phyloP scores from a whole-genome alignment of 768 basidiomycete genomes.

The Lanmaoa rubissima region DNA sequence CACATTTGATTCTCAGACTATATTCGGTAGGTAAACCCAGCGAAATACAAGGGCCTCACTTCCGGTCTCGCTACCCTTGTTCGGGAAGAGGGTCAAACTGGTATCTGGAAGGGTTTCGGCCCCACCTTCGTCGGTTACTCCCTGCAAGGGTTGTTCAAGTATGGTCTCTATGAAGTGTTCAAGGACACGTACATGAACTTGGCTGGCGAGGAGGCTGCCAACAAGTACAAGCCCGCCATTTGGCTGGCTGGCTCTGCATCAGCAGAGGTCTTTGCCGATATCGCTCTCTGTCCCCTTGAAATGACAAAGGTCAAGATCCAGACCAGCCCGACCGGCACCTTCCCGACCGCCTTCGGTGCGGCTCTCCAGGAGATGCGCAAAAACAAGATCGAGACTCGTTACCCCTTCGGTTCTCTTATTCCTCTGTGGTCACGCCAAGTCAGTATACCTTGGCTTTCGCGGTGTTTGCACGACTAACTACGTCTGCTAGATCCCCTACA shows the following conservation, averaged over 20 bases:
- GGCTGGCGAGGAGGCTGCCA: slow-evolving; percentile 76
- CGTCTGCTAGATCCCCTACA: slow-evolving; percentile 79
- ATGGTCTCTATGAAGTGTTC: slow-evolving; percentile 96
- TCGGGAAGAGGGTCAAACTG: slow-evolving; percentile 77
- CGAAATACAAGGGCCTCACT: slow-evolving; percentile 67
- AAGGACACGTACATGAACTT: slow-evolving; percentile 90
- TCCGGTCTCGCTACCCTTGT: slow-evolving; percentile 61
- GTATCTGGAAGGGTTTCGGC: slow-evolving; percentile 92
- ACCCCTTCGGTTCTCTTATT: slow-evolving; percentile 79
- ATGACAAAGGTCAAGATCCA: slow-evolving; percentile 93
- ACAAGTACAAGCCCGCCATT: slow-evolving; percentile 83
- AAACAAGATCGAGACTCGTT: slow-evolving; percentile 68
- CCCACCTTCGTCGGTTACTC: slow-evolving; percentile 93
- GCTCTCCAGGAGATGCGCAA: slow-evolving; percentile 69
- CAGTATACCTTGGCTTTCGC: slow-evolving; percentile 13
- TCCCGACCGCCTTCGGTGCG: slow-evolving; percentile 71
- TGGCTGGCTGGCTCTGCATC: slow-evolving; percentile 94
- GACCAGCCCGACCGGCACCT: slow-evolving; percentile 69
- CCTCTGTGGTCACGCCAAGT: slow-evolving; percentile 89
- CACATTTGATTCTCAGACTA: too few species aligned
- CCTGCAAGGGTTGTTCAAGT: slow-evolving; percentile 96
- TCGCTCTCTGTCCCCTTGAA: slow-evolving; percentile 93
- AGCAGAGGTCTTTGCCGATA: slow-evolving; percentile 92
- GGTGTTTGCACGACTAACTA: neutral
- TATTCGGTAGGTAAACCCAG: slow-evolving; percentile 60